These are phyloP conservation scores for Aspergillus carlsbadensis DNA, from an alignment of 495 filamentous ascomycete genomes.

Conservation along the genomic window DNA sequence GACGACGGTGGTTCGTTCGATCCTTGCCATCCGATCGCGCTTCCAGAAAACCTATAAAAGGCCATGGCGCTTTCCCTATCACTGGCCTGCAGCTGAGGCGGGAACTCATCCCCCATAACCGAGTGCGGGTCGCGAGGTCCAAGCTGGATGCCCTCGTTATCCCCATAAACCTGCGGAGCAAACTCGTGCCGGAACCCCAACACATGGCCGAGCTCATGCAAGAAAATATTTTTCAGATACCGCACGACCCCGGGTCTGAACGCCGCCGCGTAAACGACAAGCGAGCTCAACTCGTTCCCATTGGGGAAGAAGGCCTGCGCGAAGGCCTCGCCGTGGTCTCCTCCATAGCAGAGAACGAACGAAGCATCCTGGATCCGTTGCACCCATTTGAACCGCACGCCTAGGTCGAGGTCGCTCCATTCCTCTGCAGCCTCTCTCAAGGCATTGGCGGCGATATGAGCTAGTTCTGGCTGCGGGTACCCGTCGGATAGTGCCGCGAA, in stretches of 20 bases:
- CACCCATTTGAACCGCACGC: constrained; percentile 14
- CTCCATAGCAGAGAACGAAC: constrained; percentile 12
- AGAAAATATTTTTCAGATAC: constrained; percentile 12
- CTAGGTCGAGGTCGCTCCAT: constrained; percentile 12
- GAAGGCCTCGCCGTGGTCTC: background rate
- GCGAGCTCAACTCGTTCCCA: background rate
- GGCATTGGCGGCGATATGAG: background rate
- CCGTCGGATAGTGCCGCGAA: background rate
- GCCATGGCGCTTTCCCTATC: constrained; percentile 8
- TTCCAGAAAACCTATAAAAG: constrained; percentile 4
- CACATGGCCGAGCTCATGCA: constrained; percentile 16
- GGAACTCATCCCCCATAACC: constrained; percentile 14
- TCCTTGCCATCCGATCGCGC: too few species aligned
- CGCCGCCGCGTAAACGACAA: constrained; percentile 2
- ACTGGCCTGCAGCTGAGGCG: constrained; percentile 7
- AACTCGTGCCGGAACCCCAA: constrained; percentile 15
- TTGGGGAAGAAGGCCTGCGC: background rate
- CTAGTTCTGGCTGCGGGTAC: background rate
- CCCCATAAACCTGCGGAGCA: background rate
- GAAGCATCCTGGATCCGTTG: constrained; percentile 8
- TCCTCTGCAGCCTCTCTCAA: constrained; percentile 5
- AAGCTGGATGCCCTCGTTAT: background rate
- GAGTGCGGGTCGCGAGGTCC: constrained; percentile 9
- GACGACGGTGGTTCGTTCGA: too few species aligned
- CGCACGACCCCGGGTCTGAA: constrained; percentile 7